Evolutionary conservation across 176 grass and related monocot species (phyloP).

Genomic region (Raddia distichophylla): DNA sequence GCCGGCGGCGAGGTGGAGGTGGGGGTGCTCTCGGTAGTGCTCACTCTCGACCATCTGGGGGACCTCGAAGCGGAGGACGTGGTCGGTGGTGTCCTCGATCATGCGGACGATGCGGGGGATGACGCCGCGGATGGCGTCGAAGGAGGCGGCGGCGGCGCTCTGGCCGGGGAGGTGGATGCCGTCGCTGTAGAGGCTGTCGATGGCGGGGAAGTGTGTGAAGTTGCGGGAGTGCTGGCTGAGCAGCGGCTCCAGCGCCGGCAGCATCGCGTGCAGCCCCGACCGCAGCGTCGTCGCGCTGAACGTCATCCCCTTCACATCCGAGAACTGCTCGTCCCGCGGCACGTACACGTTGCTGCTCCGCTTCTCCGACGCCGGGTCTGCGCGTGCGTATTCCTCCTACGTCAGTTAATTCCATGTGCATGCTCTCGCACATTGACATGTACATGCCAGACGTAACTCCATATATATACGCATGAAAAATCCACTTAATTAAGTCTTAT

Average conservation of each 20-base stretch:
- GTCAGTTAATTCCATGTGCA: too few species aligned
- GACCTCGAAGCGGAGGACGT: slow-evolving; percentile 77
- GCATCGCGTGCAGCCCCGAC: slow-evolving; percentile 55
- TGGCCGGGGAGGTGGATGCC: slow-evolving; percentile 57
- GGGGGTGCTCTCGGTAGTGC: not conserved
- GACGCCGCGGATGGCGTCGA: slow-evolving; percentile 39
- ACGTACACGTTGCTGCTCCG: slow-evolving; percentile 50
- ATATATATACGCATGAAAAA: too few species aligned
- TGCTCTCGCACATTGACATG: too few species aligned
- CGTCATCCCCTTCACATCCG: slow-evolving; percentile 65
- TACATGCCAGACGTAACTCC: too few species aligned
- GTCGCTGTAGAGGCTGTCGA: slow-evolving; percentile 68
- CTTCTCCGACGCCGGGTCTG: slow-evolving; percentile 61
- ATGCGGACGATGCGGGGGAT: slow-evolving; percentile 64
- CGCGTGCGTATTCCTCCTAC: too few species aligned
- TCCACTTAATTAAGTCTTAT: too few species aligned
- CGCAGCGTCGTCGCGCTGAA: slow-evolving; percentile 67
- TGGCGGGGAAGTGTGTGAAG: slow-evolving; percentile 85
- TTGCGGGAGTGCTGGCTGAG: slow-evolving; percentile 36
- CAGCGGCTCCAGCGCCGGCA: slow-evolving; percentile 54
- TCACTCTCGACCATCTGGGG: slow-evolving; percentile 75
- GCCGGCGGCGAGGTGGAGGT: not conserved
- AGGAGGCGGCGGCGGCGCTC: not conserved
- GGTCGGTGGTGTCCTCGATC: slow-evolving; percentile 51
- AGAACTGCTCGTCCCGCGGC: slow-evolving; percentile 80